These are phyloP conservation scores for Russula sp. DNA, from an alignment of 768 basidiomycete genomes.

Conservation along the genomic window DNA sequence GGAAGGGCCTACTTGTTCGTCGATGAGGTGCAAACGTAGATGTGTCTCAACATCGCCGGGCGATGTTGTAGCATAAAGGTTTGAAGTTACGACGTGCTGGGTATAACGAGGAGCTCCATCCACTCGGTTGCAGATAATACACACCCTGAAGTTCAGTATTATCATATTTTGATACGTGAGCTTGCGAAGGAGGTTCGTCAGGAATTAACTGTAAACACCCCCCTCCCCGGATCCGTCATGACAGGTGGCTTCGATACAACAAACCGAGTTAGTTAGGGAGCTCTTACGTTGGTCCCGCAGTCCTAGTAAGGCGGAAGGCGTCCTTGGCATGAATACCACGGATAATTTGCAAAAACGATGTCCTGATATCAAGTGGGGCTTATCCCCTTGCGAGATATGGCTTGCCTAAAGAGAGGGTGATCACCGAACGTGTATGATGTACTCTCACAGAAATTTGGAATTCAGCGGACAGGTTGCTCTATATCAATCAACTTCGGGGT, in stretches of 20 bases:
- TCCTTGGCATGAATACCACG: not conserved
- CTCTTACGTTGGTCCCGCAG: not conserved
- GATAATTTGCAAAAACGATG: not conserved
- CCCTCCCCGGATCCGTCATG: not conserved
- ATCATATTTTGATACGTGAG: not conserved
- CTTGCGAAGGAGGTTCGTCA: not conserved
- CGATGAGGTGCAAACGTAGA: not conserved
- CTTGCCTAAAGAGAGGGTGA: not conserved
- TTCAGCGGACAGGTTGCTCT: not conserved
- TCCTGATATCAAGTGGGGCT: not conserved
- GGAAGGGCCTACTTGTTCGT: too few relatives aligned
- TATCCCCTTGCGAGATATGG: not conserved
- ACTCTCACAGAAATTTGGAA: constrained; percentile 6
- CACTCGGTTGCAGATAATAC: not conserved
- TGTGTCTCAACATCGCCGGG: not conserved
- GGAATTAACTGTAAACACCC: not conserved
- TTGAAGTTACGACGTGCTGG: constrained; percentile 14
- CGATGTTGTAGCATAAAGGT: not conserved
- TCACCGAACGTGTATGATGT: not conserved
- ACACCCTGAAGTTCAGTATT: not conserved
- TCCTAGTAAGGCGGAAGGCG: not conserved
- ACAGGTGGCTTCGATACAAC: not conserved
- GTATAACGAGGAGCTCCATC: not conserved
- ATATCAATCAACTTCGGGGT: not conserved
- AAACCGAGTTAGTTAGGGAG: not conserved